These are phyloP conservation scores for Coix lacrymajobi DNA, from an alignment of 176 grass and related monocot genomes.

Conservation along the genomic window DNA sequence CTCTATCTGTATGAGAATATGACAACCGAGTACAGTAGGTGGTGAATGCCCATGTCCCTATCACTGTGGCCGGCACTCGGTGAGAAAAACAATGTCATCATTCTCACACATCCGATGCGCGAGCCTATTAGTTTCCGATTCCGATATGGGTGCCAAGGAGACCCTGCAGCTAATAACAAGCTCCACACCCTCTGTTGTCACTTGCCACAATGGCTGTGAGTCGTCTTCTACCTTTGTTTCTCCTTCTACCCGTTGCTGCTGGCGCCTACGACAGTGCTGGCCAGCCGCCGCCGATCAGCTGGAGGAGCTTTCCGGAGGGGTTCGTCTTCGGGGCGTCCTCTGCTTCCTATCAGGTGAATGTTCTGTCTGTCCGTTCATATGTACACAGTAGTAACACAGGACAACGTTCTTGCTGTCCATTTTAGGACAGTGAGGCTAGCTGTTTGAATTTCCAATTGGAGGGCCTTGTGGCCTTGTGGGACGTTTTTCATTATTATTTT, in stretches of 20 bases:
- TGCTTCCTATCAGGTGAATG: conserved; percentile 21
- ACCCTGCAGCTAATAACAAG: neutral
- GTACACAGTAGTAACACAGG: neutral
- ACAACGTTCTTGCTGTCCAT: no score
- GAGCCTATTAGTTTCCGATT: neutral
- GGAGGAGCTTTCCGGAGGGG: conserved; percentile 22
- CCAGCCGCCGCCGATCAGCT: neutral
- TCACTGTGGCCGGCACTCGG: neutral
- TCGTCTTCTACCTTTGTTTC: neutral
- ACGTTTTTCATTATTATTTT: no score
- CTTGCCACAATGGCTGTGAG: neutral
- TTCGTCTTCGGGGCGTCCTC: conserved; percentile 34
- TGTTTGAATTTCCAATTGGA: neutral
- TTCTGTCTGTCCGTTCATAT: neutral
- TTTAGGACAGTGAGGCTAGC: neutral
- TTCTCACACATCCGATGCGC: neutral
- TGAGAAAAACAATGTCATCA: neutral
- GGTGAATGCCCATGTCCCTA: neutral
- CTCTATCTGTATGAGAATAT: neutral
- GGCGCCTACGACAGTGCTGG: neutral
- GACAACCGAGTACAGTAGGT: neutral
- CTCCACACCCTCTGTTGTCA: neutral
- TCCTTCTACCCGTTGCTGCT: neutral
- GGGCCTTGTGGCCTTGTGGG: no score
- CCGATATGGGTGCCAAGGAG: neutral